Base-by-base conservation (phyloP, 1,284 basidiomycete species). In the Cutaneotrichosporon sp. region DNA sequence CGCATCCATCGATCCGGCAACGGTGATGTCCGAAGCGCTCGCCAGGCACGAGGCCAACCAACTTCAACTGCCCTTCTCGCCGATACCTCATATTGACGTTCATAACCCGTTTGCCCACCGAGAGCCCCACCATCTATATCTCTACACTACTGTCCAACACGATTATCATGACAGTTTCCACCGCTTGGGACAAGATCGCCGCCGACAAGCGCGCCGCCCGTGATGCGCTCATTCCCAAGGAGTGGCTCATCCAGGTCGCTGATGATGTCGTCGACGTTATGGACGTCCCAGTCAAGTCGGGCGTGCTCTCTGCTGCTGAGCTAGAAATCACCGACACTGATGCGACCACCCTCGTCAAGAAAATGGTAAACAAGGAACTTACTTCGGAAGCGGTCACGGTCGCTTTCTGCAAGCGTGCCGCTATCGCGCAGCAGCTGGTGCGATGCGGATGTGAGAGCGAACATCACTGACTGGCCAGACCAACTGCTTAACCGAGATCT, bases 341-440 rank as follows among this genome's bases (percentile, higher is more conserved):
- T 38, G 63, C 71, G 12, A 41, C 61, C 0, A 51, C 29, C 6
- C 57, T 72, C 17, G 60, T 70, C 14, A 47, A 59, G 41, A 51
- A 58, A 55, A 60, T 72, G 55, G 14, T 57, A 8, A 43, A 25
- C n/a, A 57, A 59, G 14, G 54, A 63, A 48, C 48, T 64, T 26
- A 66, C 51, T 19, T 59, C 60, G n/a, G 60, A 63, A 42, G 62
- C 59, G 11, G 67, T 71, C 54, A n/a, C 58, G 42, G n/a, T 39
- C 35, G 73, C 88, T 0, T 90, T 86, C 70, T 83, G 82, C 68
- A 90, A 90, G 75, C 79, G 88, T 19, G 86, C 88, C 0, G 79
- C 87, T 44, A 74, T 90, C 46, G 88, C 89, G 0, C 88, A 90
- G 54, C 89, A 90, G 67, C 71, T 88, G 12, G 88, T 88, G 55